Base-by-base conservation (phyloP, 192 early-diverging fungal species). In the Anaeromyces robustus region DNA sequence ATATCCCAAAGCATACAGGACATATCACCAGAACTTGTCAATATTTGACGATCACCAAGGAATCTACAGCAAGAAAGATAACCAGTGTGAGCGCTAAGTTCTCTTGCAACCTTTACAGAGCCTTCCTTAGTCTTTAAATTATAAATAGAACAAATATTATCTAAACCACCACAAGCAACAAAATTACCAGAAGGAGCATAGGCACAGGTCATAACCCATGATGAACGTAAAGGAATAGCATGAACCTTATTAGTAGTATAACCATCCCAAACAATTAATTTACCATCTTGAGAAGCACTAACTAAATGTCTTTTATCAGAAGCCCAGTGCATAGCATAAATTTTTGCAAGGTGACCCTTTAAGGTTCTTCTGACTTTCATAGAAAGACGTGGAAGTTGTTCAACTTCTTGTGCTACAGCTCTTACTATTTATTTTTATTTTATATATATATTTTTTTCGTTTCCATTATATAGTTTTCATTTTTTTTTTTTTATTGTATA, bases 191-290 rank as follows among this genome's bases (percentile, higher is more conserved):
- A 97, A 11, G 98, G 98, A 77, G 98, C 96, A 81, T 98, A 99
- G 6, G 98, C 96, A 83, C 97, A 98, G 30, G 98, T 98, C 98
- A 99, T 99, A 83, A 99, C 97, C 98, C 98, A 99, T 18, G 97
- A 98, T 4, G 98, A 99, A 17, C 95, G 94, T 79, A 99, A 86
- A 1, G 98, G 98, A 83, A 99, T 98, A 28, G 98, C 97, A 86
- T 98, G 96, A 32, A 98, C 94, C 87, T 99, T 99, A 91, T 99
- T 99, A 79, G 96, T 98, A 77, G 95, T 95, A 85, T 94, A 96
- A 68, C 96, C 96, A 83, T 99, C 98, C 97, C 98, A 99, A 41
- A 99, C 96, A 81, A 99, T 99, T 77, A 99, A 90, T 87, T 98
- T 99, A 80, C 98, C 97, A 86, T 99, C 98, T 89, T 99, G 98